phyloP scores from a whole-genome alignment of 495 filamentous ascomycete species.

The Tuber aestivum region DNA sequence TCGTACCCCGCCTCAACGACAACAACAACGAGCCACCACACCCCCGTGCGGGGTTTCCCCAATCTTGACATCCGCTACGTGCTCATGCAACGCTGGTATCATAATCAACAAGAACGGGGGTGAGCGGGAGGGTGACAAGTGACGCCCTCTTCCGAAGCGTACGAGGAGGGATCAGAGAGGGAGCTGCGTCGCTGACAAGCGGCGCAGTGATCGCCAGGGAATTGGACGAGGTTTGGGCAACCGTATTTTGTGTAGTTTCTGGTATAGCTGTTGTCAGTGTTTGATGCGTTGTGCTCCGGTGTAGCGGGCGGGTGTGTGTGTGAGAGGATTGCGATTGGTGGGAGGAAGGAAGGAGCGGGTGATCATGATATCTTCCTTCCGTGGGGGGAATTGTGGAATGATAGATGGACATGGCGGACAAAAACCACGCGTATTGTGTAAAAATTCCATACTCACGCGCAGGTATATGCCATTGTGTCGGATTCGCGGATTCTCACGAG shows the following conservation, averaged over 20 bases:
- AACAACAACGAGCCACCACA: neutral
- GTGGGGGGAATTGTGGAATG: too few species aligned
- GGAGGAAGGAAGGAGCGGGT: too few species aligned
- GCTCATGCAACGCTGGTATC: too few species aligned
- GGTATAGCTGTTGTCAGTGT: too few species aligned
- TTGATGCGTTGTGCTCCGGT: too few species aligned
- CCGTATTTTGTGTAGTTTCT: constrained; percentile 5
- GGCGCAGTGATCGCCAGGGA: constrained; percentile 2
- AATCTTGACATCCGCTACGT: neutral
- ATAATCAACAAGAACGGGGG: neutral
- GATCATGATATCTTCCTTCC: too few species aligned
- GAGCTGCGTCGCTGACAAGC: neutral
- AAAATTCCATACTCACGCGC: constrained; percentile 2
- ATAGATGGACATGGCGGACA: too few species aligned
- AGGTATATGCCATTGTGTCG: neutral
- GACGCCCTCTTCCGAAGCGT: neutral
- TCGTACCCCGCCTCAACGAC: too few species aligned
- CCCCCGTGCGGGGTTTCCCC: neutral
- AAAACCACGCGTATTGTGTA: neutral
- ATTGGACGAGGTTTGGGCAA: neutral
- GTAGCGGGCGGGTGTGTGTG: too few species aligned
- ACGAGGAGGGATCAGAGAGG: neutral
- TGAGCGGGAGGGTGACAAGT: neutral
- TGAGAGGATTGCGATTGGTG: neutral
- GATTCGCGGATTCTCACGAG: too few species aligned